Percentiles rank a stretch among this genome's conserved stretches.
Evolutionary conservation across 495 filamentous ascomycete genomes (phyloP).

Genomic region (Clavariopsis aquatica): DNA sequence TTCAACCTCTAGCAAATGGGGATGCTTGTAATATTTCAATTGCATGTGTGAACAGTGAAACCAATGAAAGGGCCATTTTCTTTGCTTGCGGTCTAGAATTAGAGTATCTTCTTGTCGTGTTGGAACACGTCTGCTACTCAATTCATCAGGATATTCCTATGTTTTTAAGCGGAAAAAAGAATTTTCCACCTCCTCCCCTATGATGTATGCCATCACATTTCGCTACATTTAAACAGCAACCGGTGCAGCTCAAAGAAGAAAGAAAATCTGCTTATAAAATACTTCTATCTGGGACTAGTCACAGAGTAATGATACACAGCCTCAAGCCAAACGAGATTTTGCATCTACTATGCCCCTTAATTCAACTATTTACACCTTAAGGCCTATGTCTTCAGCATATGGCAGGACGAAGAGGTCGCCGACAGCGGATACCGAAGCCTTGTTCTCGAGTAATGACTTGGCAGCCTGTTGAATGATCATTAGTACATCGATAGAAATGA

Average conservation of each 20-base stretch:
- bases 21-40: too few relatives aligned
- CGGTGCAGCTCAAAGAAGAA: neutral
- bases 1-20: too few relatives aligned
- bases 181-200: too few relatives aligned
- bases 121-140: too few relatives aligned
- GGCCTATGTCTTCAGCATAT: slow-evolving; percentile 88
- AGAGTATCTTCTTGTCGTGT: too few relatives aligned
- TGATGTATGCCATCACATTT: too few relatives aligned
- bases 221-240: neutral
- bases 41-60: too few relatives aligned
- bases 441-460: slow-evolving; percentile 79
- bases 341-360: slow-evolving; percentile 4
- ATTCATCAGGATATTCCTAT: too few relatives aligned
- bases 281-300: slow-evolving; percentile 37
- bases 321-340: slow-evolving; percentile 3
- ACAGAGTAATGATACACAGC: slow-evolving; percentile 41
- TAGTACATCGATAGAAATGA: slow-evolving; percentile 4
- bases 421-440: slow-evolving; percentile 82
- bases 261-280: slow-evolving; percentile 33
- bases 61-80: neutral
- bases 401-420: slow-evolving; percentile 88
- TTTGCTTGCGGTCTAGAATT: neutral
- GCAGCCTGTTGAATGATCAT: slow-evolving; percentile 62
- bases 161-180: too few relatives aligned
- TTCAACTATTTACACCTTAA: slow-evolving; percentile 73